A percentile compares a stretch with the other conserved stretches of the same genome.
phyloP scores from a whole-genome alignment of 2,329 filamentous ascomycete species.

The Penicillium fuscoglaucum region DNA sequence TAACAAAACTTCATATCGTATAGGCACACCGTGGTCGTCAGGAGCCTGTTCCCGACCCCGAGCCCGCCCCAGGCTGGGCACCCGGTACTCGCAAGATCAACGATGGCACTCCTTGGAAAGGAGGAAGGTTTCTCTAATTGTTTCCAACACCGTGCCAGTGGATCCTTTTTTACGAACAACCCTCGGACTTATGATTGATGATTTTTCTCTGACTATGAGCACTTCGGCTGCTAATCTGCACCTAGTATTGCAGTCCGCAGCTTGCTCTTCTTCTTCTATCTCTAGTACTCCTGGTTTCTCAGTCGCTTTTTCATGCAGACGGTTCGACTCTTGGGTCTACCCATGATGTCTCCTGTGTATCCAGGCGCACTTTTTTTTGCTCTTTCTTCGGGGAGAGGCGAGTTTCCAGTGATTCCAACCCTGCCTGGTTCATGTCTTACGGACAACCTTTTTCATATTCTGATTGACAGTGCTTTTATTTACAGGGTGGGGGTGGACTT shows the following conservation, averaged over 20 bases:
- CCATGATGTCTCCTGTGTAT: not conserved
- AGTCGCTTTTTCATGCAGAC: not conserved
- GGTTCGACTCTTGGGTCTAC: not conserved
- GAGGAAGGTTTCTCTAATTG: not conserved
- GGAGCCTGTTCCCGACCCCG: not conserved
- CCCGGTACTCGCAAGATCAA: not conserved
- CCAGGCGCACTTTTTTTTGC: not conserved
- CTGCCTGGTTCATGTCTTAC: not conserved
- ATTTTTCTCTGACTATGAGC: not conserved
- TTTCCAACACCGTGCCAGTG: not conserved
- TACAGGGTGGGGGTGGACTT: not conserved
- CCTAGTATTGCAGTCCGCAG: not conserved
- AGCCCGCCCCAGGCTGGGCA: conserved; percentile 3
- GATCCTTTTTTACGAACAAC: not conserved
- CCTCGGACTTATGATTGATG: not conserved
- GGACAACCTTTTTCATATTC: not conserved
- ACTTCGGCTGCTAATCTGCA: not conserved
- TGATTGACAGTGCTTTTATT: not conserved
- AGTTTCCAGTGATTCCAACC: not conserved
- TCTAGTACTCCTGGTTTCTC: not conserved
- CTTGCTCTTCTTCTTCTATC: not conserved
- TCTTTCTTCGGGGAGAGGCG: not conserved
- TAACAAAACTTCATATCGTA: not conserved
- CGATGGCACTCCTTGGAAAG: not conserved
- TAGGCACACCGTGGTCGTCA: not conserved